Base-by-base conservation (phyloP, 2,329 filamentous ascomycete genomes). In the Cercospora sp. region DNA sequence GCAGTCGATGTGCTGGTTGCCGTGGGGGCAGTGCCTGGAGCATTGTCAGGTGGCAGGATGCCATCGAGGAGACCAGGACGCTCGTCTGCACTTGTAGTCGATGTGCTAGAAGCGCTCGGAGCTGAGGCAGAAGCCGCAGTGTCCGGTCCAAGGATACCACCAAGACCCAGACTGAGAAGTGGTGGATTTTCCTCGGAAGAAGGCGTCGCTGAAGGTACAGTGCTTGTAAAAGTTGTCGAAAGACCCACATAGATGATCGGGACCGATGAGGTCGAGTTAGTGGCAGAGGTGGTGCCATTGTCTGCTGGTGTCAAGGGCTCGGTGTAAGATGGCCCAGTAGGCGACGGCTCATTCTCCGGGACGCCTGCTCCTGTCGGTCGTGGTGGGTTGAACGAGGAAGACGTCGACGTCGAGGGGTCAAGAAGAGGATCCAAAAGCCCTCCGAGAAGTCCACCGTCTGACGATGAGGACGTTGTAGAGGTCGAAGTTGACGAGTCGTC, bases 161-260 rank as follows among this genome's bases (percentile, higher is more conserved):
- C 45, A 13, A 45, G 53, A 36, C 36, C 59, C 55, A 65, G 39
- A n/a, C 18, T 18, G 39, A 63, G 13, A 9, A 65, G 31, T 26
- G 60, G 28, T 16, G n/a, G 39, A 30, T 6, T 45, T 3, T 59
- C 59, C 33, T 39, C 36, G 8, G 64, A 55, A 7, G 68, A 59
- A 4, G 45, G 28, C 13, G 61, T 64, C n/a, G 61, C 18, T 12
- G 61, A 55, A n/a, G 61, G n/a, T 16, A 63, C 31, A 30, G 45
- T 57, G 45, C 61, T 64, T 9, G 61, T 64, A 9, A 64, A 64
- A 18, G 61, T 64, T 23, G 55, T 66, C 20, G 63, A 62, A 9
- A 79, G 67, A 16, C 77, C 77, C 26, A 79, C 75, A 33, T 76
- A 75, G 68, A 78, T 76, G 8, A 75, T 71, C 39, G 67, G 53